Evolutionary conservation across 441 rosid species (phyloP).

Genomic region (Erysimum cheiri): DNA sequence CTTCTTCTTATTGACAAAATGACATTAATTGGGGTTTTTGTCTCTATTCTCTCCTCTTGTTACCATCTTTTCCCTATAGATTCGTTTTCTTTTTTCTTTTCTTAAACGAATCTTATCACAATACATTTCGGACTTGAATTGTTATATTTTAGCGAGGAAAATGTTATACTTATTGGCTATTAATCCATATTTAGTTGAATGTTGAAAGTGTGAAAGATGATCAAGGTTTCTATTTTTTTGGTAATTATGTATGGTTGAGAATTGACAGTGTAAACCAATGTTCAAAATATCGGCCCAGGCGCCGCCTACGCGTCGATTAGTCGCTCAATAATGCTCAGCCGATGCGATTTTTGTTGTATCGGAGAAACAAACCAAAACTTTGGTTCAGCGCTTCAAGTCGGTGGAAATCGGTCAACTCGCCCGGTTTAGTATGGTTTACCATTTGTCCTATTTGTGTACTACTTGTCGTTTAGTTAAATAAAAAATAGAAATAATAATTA

Average conservation of each 20-base stretch:
- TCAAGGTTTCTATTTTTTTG: neutral
- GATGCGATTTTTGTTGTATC: too few relatives aligned
- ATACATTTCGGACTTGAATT: slow-evolving; percentile 2
- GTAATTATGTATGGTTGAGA: neutral
- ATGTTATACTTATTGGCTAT: slow-evolving; percentile 7
- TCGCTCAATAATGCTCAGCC: too few relatives aligned
- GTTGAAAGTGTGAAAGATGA: neutral
- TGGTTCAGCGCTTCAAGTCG: too few relatives aligned
- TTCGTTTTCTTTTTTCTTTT: slow-evolving; percentile 26
- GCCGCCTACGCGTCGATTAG: too few relatives aligned
- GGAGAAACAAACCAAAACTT: too few relatives aligned
- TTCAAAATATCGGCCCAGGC: too few relatives aligned
- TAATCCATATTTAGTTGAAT: slow-evolving; percentile 14
- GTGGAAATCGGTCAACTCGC: too few relatives aligned
- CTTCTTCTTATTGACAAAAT: slow-evolving; percentile 45
- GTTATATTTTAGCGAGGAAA: slow-evolving; percentile 11
- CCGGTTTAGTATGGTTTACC: too few relatives aligned
- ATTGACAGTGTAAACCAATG: slow-evolving; percentile 17
- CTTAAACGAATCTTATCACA: slow-evolving; percentile 16
- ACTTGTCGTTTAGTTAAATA: too few relatives aligned
- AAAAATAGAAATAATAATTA: too few relatives aligned
- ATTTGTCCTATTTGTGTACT: too few relatives aligned
- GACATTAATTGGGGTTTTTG: slow-evolving; percentile 43
- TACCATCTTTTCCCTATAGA: slow-evolving; percentile 27
- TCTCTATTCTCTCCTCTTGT: slow-evolving; percentile 40